Conservation (phyloP, 352 stramenopile genomes). For the Pythium graminicola region DNA sequence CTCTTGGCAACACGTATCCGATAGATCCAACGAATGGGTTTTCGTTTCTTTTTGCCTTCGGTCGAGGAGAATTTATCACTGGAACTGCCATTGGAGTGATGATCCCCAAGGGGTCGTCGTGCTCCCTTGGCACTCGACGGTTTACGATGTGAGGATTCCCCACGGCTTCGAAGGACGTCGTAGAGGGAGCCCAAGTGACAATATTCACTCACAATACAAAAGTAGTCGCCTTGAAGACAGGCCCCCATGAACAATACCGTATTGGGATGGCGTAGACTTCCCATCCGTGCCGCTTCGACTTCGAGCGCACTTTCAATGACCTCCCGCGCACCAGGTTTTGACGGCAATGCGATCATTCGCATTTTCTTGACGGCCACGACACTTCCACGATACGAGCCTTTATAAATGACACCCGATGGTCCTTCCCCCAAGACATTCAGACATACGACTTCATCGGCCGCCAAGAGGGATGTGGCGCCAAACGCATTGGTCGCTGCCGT, state of each 20-base stretch:
- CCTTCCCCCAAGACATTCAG: slow-evolving; percentile 73
- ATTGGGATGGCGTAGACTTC: slow-evolving; percentile 95
- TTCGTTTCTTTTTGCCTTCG: slow-evolving; percentile 34
- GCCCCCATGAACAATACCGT: slow-evolving; percentile 98
- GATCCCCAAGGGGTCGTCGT: slow-evolving; percentile 4
- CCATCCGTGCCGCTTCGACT: slow-evolving; percentile 76
- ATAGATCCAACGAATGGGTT: slow-evolving; percentile 74
- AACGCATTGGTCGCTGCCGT: slow-evolving; percentile 28
- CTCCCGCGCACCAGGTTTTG: slow-evolving; percentile 53
- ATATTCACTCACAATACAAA: slow-evolving; percentile 96
- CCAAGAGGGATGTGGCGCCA: slow-evolving; percentile 65
- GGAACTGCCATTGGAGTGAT: background rate
- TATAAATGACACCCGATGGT: slow-evolving; percentile 75
- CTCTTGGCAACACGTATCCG: slow-evolving; percentile 75
- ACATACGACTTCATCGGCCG: slow-evolving; percentile 79
- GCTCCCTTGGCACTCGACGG: slow-evolving; percentile 4
- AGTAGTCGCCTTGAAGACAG: slow-evolving; percentile 93
- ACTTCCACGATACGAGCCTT: slow-evolving; percentile 79
- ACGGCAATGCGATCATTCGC: slow-evolving; percentile 59
- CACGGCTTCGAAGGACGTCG: slow-evolving; percentile 85
- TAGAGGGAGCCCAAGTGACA: slow-evolving; percentile 93
- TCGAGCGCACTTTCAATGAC: slow-evolving; percentile 81
- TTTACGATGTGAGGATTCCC: too few relatives aligned
- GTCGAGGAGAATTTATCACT: slow-evolving; percentile 18
- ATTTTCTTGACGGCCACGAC: slow-evolving; percentile 86